phyloP scores from a whole-genome alignment of 2,329 filamentous ascomycete genomes.

The Colletotrichum lentis region DNA sequence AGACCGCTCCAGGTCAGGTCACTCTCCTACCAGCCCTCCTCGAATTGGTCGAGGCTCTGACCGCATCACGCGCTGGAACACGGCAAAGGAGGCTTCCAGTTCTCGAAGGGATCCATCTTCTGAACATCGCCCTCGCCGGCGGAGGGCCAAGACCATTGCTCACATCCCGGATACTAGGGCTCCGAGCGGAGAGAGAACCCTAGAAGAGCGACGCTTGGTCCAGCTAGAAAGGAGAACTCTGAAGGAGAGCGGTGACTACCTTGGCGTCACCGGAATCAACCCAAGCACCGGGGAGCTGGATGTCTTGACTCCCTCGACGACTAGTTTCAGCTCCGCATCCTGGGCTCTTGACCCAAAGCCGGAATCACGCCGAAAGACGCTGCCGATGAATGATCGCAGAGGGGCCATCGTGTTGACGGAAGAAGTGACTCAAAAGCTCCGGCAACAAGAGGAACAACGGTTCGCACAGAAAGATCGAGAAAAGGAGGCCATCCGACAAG shows the following conservation, averaged over 20 bases:
- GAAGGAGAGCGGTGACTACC: constrained; percentile 65
- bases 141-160: neutral
- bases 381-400: constrained; percentile 48
- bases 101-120: neutral
- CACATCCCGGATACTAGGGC: neutral
- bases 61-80: constrained; percentile 49
- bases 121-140: constrained; percentile 5
- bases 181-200: neutral
- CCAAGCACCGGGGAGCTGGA: constrained; percentile 64
- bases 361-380: constrained; percentile 45
- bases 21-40: constrained; percentile 7
- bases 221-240: constrained; percentile 54
- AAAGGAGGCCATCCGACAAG: constrained; percentile 50
- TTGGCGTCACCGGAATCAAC: constrained; percentile 67
- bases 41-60: constrained; percentile 42
- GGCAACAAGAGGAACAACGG: constrained; percentile 48
- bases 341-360: constrained; percentile 47
- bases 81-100: constrained; percentile 43
- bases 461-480: constrained; percentile 54
- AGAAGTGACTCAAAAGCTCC: constrained; percentile 50
- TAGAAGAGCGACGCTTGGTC: constrained; percentile 38
- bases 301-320: constrained; percentile 59
- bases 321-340: constrained; percentile 51
- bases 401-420: constrained; percentile 57
- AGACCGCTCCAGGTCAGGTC: constrained; percentile 15